Evolutionary conservation across 192 early-diverging fungal genomes (phyloP).

Genomic region (Coemansia sp.): DNA sequence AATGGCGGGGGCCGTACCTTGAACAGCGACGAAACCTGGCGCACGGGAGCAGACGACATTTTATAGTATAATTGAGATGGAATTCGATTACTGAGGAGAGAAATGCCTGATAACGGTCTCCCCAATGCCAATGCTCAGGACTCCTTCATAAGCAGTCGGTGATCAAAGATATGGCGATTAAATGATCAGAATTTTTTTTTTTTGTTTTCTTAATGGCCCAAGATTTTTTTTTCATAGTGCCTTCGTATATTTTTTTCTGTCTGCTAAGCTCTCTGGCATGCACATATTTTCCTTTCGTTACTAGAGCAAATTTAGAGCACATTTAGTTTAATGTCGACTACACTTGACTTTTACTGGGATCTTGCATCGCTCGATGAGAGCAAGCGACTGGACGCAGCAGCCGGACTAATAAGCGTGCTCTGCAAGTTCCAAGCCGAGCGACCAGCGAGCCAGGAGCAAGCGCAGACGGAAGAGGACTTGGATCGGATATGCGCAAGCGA

Average conservation of each 20-base stretch:
- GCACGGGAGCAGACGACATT: conserved; percentile 33
- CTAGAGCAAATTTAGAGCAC: not conserved
- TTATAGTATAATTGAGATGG: not conserved
- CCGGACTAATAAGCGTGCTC: conserved; percentile 60
- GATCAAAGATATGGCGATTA: not conserved
- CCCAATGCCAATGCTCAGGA: not conserved
- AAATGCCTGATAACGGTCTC: conserved; percentile 4
- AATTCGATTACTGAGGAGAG: not conserved
- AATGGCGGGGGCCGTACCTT: conserved; percentile 27
- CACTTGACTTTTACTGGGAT: conserved; percentile 73
- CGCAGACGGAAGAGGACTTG: conserved; percentile 61
- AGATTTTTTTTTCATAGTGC: not conserved
- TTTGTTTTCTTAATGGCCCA: not conserved
- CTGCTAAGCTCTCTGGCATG: not conserved
- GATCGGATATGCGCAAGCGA: conserved; percentile 71
- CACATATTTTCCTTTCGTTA: not conserved
- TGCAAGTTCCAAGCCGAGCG: conserved; percentile 55
- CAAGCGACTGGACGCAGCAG: conserved; percentile 65
- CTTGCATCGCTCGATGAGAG: conserved; percentile 73
- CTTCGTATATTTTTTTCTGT: conserved; percentile 2
- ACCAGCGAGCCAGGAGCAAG: conserved; percentile 24
- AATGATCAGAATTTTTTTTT: not conserved
- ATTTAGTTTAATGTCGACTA: conserved; percentile 24
- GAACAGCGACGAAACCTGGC: conserved; percentile 55
- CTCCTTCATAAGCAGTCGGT: not conserved